Base-by-base conservation (phyloP, 2,329 filamentous ascomycete genomes). In the Nothophoma quercina region DNA sequence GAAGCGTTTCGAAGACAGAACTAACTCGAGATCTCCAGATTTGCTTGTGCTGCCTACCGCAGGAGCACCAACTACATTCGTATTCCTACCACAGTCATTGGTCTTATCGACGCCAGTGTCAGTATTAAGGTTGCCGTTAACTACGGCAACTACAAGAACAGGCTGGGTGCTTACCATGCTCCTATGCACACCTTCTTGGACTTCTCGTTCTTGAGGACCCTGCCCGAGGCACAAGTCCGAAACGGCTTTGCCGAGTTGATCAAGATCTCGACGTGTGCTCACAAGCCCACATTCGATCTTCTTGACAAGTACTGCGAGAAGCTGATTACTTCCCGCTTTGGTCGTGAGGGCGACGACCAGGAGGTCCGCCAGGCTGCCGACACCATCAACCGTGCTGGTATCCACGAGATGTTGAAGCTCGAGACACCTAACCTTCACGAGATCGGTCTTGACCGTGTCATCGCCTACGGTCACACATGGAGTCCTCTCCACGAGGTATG, bases 41-140 rank as follows among this genome's bases (percentile, higher is more conserved):
- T 71, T 63, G 87, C 88, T 5, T 90, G 88, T 69, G 87, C 88
- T 21, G 81, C 86, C 7, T 90, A 90, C 75, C 83, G 87, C 56
- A 80, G 88, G 62, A 89, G 85, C 74, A 90, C 88, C 34, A 89
- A 89, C 75, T 90, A 83, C 76, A 89, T 90, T 67, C 85, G 88
- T 39, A 82, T 90, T 7, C 88, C 88, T 1, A 90, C 88, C 0
- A 90, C 88, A 1, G 85, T 90, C 58, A 90, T 91, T 65, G 88
- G 88, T 8, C 78, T 91, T 39, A 90, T 90, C 55, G 88, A 91
- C 66, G 88, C 88, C 3, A 88, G 86, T 15, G 88, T 90, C 42
- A 88, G 85, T 28, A 90, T 90, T 78, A 90, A 90, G 69, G 88
- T 90, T n/a, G 88, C 86, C 10, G 87, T 90, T 64, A 90, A 90